Conservation (phyloP, 805 yeast species). For the Crinitomyces ghanaensis region DNA sequence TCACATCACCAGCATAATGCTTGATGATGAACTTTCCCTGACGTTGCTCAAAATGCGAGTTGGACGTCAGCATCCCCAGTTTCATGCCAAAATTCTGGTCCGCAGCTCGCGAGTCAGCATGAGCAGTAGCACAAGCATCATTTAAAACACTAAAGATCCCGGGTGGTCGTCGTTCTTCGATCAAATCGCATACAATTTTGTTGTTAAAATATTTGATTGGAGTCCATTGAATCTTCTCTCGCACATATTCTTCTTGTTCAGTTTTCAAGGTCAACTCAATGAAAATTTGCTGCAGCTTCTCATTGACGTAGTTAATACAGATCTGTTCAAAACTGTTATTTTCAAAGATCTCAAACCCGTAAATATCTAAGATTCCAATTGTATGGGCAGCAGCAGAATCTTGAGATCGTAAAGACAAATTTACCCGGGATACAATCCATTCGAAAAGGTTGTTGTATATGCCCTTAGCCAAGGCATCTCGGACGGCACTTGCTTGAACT, state of each 20-base stretch:
- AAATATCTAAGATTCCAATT: slow-evolving; percentile 88
- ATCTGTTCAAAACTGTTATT: slow-evolving; percentile 91
- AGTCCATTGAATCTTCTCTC: slow-evolving; percentile 93
- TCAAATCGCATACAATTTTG: slow-evolving; percentile 90
- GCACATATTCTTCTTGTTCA: slow-evolving; percentile 94
- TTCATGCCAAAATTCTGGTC: slow-evolving; percentile 94
- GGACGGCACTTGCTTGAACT: slow-evolving; percentile 83
- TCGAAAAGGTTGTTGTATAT: slow-evolving; percentile 86
- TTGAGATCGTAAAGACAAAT: slow-evolving; percentile 53
- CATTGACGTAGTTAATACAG: slow-evolving; percentile 92
- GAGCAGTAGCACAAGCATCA: slow-evolving; percentile 97
- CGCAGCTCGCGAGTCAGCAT: slow-evolving; percentile 93
- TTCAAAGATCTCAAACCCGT: slow-evolving; percentile 93
- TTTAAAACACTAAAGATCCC: slow-evolving; percentile 94
- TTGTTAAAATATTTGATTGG: slow-evolving; percentile 95
- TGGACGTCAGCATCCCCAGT: slow-evolving; percentile 67
- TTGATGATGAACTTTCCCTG: slow-evolving; percentile 78
- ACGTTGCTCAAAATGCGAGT: slow-evolving; percentile 83
- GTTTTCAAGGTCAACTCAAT: slow-evolving; percentile 92
- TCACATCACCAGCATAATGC: slow-evolving; percentile 98
- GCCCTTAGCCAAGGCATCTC: slow-evolving; percentile 93
- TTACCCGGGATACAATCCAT: slow-evolving; percentile 92
- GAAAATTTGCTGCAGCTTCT: slow-evolving; percentile 90
- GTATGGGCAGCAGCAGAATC: slow-evolving; percentile 43
- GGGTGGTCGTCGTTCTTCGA: slow-evolving; percentile 89